Evolutionary conservation across 345 rosid species (phyloP).

Genomic region (Iberis pinnata): DNA sequence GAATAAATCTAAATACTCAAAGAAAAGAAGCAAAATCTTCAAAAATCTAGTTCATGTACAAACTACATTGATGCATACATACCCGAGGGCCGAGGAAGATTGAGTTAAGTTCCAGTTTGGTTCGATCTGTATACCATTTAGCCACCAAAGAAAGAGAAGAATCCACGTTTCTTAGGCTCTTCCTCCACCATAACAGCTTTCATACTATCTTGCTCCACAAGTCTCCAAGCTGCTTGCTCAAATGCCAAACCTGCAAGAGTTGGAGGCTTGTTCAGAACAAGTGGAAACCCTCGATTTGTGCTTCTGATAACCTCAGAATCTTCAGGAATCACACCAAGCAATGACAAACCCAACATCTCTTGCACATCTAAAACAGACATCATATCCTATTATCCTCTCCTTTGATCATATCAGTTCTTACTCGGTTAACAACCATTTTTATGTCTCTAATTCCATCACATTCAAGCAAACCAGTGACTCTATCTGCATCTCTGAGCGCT

Average conservation of each 20-base stretch:
- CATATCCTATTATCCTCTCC: conserved; percentile 98
- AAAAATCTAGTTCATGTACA: conserved; percentile 32
- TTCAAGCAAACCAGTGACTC: conserved; percentile 76
- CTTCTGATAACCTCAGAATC: conserved; percentile 89
- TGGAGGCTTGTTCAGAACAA: conserved; percentile 84
- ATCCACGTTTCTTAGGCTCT: conserved; percentile 82
- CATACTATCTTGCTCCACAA: conserved; percentile 96
- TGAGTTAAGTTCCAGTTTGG: background rate
- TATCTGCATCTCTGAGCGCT: conserved; percentile 77
- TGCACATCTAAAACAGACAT: conserved; percentile 94
- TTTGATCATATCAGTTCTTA: conserved; percentile 89
- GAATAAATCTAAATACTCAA: conserved; percentile 21
- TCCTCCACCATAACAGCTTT: conserved; percentile 93
- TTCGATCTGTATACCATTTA: conserved; percentile 5
- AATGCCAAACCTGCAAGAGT: conserved; percentile 91
- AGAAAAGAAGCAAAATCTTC: conserved; percentile 23
- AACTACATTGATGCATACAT: conserved; percentile 22
- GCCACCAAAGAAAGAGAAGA: conserved; percentile 85
- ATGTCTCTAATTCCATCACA: conserved; percentile 93
- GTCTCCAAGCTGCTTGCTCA: conserved; percentile 99
- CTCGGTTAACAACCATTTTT: conserved; percentile 90
- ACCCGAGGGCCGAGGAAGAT: too few species aligned
- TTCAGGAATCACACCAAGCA: conserved; percentile 84
- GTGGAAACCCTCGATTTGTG: conserved; percentile 82
- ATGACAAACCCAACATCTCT: conserved; percentile 80